Percentiles rank a stretch among this genome's conserved stretches.
These are phyloP conservation scores for Hypocrella siamensis DNA, from an alignment of 2,329 filamentous ascomycete genomes.

Conservation along the genomic window DNA sequence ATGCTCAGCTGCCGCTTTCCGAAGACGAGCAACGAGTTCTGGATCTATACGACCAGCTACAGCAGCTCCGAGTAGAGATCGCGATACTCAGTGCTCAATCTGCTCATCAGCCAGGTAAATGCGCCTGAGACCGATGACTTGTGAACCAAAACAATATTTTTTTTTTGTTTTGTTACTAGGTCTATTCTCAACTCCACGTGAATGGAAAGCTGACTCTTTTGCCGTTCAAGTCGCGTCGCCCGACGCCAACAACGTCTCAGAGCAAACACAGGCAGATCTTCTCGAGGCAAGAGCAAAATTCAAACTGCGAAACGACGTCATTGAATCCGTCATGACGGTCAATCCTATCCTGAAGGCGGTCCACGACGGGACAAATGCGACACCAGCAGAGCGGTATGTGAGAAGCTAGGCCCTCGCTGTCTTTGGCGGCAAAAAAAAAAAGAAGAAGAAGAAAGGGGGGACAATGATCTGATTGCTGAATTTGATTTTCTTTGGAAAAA, in stretches of 20 bases:
- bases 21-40: conserved; percentile 51
- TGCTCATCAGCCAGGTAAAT: conserved; percentile 19
- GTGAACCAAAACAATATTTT: not conserved
- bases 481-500: too few species aligned
- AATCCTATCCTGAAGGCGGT: conserved; percentile 67
- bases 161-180: not conserved
- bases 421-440: too few species aligned
- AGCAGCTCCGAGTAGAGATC: conserved; percentile 57
- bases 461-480: too few species aligned
- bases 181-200: too few species aligned
- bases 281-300: conserved; percentile 57
- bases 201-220: not conserved
- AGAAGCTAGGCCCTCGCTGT: too few species aligned
- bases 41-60: conserved; percentile 54
- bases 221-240: conserved; percentile 5
- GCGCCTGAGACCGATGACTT: too few species aligned
- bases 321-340: conserved; percentile 52
- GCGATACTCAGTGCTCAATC: conserved; percentile 43
- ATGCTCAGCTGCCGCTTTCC: conserved; percentile 37
- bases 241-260: conserved; percentile 29
- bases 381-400: conserved; percentile 50
- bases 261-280: conserved; percentile 46
- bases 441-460: too few species aligned
- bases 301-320: conserved; percentile 51
- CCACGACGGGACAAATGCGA: conserved; percentile 48